Evolutionary conservation across 1,284 basidiomycete species (phyloP).

Genomic region (Sphaerobolus stellatus): DNA sequence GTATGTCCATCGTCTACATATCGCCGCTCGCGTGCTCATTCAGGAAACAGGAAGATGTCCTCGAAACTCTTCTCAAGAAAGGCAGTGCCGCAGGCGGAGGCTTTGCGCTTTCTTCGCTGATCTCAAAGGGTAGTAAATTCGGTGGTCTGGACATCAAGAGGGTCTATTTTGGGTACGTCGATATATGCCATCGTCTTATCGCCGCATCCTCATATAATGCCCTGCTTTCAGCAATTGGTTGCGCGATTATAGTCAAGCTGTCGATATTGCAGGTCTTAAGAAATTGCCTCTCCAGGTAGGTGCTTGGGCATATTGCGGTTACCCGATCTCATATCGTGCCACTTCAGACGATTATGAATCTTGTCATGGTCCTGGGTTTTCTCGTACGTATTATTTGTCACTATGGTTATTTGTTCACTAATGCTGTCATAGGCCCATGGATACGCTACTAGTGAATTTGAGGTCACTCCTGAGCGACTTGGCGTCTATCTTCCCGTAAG

Average conservation of each 20-base stretch:
- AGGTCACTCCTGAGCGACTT: slow-evolving; percentile 85
- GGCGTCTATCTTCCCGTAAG: slow-evolving; percentile 82
- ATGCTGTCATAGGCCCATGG: slow-evolving; percentile 72
- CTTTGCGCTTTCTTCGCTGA: slow-evolving; percentile 58
- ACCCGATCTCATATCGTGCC: not conserved
- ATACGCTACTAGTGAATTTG: slow-evolving; percentile 84
- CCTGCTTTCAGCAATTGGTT: slow-evolving; percentile 64
- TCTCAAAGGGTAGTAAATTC: slow-evolving; percentile 70
- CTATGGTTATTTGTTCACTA: slow-evolving; percentile 1
- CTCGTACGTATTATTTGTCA: slow-evolving; percentile 42
- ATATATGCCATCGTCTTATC: not conserved
- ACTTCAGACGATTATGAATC: slow-evolving; percentile 77
- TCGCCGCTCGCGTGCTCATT: slow-evolving; percentile 4
- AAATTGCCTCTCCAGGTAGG: slow-evolving; percentile 67
- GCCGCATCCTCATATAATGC: slow-evolving; percentile 12
- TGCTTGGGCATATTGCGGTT: slow-evolving; percentile 6
- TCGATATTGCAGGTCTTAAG: slow-evolving; percentile 80
- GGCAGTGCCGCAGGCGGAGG: slow-evolving; percentile 52
- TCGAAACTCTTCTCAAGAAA: slow-evolving; percentile 65
- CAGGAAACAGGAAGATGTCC: slow-evolving; percentile 60
- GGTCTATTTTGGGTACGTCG: slow-evolving; percentile 70
- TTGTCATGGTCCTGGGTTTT: slow-evolving; percentile 89
- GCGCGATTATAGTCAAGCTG: slow-evolving; percentile 77
- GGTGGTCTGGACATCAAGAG: slow-evolving; percentile 70
- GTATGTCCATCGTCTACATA: slow-evolving; percentile 41